A percentile compares a stretch with the other conserved stretches of the same genome.
Evolutionary conservation across 2,329 filamentous ascomycete genomes (phyloP).

Genomic region (Epichloe uncinata): DNA sequence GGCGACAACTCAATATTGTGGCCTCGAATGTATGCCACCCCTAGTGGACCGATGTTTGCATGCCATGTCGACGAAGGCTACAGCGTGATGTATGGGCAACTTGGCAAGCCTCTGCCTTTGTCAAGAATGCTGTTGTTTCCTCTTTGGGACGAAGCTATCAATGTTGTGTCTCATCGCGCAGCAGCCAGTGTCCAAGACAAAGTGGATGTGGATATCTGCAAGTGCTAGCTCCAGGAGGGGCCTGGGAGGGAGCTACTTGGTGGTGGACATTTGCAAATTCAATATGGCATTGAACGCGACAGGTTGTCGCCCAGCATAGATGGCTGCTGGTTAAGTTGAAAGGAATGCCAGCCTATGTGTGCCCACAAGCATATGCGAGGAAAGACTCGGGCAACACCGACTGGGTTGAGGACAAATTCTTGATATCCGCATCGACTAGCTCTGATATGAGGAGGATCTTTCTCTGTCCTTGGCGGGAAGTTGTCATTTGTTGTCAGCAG

Average conservation of each 20-base stretch:
- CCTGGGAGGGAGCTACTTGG: not conserved
- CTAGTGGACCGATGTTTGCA: not conserved
- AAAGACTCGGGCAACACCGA: no score
- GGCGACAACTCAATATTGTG: not conserved
- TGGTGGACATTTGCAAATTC: not conserved
- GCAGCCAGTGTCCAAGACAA: not conserved
- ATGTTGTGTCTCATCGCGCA: not conserved
- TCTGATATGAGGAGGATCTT: no score
- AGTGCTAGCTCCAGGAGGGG: not conserved
- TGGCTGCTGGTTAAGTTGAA: not conserved
- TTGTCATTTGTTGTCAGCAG: no score
- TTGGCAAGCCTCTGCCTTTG: not conserved
- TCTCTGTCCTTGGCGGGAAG: no score
- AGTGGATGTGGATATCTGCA: not conserved
- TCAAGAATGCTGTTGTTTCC: constrained; percentile 2
- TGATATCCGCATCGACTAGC: no score
- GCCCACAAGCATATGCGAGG: not conserved
- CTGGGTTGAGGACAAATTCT: no score
- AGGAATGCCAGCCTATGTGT: not conserved
- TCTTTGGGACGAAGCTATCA: not conserved
- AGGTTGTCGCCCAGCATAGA: not conserved
- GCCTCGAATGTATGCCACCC: not conserved
- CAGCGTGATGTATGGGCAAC: not conserved
- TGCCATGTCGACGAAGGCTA: not conserved
- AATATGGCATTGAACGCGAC: not conserved